A percentile compares a stretch with the other conserved stretches of the same genome.
Evolutionary conservation across 2,329 filamentous ascomycete species (phyloP).

Genomic region (Colletotrichum sp.): DNA sequence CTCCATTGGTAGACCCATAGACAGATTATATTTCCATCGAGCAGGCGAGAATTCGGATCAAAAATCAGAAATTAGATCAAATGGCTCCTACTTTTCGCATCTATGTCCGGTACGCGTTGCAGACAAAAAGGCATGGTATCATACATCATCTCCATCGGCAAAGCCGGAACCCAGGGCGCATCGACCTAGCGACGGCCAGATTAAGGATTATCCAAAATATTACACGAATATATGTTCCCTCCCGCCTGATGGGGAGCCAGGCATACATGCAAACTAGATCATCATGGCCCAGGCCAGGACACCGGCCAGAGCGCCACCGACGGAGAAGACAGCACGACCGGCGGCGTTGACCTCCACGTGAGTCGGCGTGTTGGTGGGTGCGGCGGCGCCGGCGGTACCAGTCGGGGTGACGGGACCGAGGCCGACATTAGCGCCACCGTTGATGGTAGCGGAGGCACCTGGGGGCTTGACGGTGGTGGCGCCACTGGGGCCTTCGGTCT

Average conservation of each 20-base stretch:
- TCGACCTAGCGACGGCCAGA: background rate
- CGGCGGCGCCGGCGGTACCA: background rate
- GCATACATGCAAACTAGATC: background rate
- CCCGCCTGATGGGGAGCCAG: background rate
- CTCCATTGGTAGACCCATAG: background rate
- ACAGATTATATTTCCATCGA: rapidly evolving
- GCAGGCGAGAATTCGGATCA: background rate
- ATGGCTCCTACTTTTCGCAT: background rate
- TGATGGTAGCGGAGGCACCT: background rate
- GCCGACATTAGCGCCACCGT: conserved; percentile 6
- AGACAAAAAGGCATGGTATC: conserved; percentile 7
- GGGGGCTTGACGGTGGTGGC: background rate
- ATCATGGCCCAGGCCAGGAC: background rate
- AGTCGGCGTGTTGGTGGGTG: conserved; percentile 1
- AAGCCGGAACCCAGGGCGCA: background rate
- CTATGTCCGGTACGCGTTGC: background rate
- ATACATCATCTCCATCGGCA: background rate
- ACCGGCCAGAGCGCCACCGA: background rate
- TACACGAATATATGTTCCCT: conserved; percentile 1
- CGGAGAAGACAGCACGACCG: conserved; percentile 3
- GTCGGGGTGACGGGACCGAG: background rate
- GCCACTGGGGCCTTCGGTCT: background rate
- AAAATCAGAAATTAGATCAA: background rate
- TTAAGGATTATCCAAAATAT: conserved; percentile 8
- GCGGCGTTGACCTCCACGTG: conserved; percentile 7